These are phyloP conservation scores for Hymenoscyphus infarciens DNA, from an alignment of 2,329 filamentous ascomycete genomes.

Conservation along the genomic window DNA sequence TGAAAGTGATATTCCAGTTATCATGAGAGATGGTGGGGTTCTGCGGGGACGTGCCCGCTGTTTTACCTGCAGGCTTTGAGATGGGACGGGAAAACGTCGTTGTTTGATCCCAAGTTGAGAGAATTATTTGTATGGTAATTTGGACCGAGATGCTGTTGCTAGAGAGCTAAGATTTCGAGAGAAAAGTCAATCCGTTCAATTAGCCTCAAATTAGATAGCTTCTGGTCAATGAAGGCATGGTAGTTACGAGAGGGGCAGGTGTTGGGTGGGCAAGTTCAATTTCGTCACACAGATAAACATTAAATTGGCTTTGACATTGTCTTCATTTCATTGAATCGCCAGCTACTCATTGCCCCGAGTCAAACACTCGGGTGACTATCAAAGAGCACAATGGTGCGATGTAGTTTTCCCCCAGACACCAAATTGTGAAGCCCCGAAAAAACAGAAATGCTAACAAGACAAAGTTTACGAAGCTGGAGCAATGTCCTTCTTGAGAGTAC, in stretches of 20 bases:
- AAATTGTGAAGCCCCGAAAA: constrained; percentile 25
- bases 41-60: constrained; percentile 20
- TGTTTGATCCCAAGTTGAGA: background rate
- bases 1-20: background rate
- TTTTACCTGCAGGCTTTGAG: background rate
- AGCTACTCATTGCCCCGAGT: constrained; percentile 27
- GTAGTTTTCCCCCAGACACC: constrained; percentile 30
- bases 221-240: too few species aligned
- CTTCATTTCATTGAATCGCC: constrained; percentile 30
- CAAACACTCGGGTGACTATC: constrained; percentile 21
- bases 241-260: too few species aligned
- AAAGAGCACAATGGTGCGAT: constrained; percentile 29
- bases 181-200: too few species aligned
- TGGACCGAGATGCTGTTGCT: background rate
- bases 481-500: constrained; percentile 99
- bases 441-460: constrained; percentile 33
- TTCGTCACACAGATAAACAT: background rate
- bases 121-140: background rate
- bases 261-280: background rate
- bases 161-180: too few species aligned
- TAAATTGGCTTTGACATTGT: constrained; percentile 23
- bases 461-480: constrained; percentile 50
- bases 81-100: background rate
- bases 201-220: too few species aligned
- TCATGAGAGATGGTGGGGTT: constrained; percentile 11